These are phyloP conservation scores for Sideroxylon spinosum DNA, from an alignment of 179 eudicot species.

Conservation along the genomic window DNA sequence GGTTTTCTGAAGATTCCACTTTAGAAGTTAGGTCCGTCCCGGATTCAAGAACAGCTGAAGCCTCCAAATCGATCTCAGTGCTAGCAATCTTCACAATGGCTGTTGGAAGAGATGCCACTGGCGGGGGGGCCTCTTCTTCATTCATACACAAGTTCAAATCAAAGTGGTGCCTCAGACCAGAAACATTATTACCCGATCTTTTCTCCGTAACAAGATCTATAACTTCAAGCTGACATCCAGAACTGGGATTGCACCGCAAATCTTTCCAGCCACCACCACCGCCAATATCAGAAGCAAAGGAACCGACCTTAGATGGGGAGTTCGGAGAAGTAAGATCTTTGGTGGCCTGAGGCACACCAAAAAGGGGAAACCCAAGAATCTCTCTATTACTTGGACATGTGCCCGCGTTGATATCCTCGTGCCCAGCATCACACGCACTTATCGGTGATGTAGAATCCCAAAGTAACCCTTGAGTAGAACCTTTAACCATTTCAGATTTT, in stretches of 20 bases:
- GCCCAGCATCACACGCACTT: background rate
- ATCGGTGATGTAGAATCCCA: constrained; percentile 1
- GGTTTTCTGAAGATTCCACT: constrained; percentile 2
- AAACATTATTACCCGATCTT: constrained; percentile 2
- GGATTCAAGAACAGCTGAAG: constrained; percentile 31
- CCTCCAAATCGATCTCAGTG: constrained; percentile 40
- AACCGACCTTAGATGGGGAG: background rate
- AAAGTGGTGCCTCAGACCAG: constrained; percentile 22
- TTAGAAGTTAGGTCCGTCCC: constrained; percentile 10
- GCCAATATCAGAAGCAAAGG: background rate
- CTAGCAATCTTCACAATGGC: constrained; percentile 34
- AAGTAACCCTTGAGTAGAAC: constrained; percentile 5
- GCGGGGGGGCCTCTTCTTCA: constrained; percentile 28
- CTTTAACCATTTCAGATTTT: constrained; percentile 12
- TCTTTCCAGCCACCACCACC: background rate
- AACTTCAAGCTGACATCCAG: constrained; percentile 1
- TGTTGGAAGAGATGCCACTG: constrained; percentile 25
- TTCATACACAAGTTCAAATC: constrained; percentile 38
- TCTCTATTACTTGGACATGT: background rate
- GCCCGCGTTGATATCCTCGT: background rate
- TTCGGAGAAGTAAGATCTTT: background rate
- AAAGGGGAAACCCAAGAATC: constrained; percentile 21
- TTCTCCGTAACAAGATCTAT: constrained; percentile 13
- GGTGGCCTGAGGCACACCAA: constrained; percentile 9
- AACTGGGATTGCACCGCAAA: background rate